phyloP scores from a whole-genome alignment of 2,329 filamentous ascomycete species.

The Clonostachys rhizophaga region DNA sequence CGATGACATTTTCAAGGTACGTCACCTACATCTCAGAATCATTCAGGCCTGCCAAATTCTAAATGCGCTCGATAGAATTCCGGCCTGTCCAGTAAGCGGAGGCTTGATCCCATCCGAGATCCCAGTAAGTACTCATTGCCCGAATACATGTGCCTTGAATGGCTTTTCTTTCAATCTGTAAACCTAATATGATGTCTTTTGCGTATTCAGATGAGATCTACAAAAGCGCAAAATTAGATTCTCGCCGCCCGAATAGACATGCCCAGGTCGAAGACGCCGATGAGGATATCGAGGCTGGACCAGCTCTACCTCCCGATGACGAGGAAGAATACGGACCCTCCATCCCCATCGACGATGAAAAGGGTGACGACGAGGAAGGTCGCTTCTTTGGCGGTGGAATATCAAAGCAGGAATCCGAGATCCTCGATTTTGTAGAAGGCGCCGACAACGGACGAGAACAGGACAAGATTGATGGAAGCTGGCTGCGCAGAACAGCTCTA shows the following conservation, averaged over 20 bases:
- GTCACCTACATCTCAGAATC: background rate
- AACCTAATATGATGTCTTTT: background rate
- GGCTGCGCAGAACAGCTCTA: constrained; percentile 77
- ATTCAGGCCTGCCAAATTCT: background rate
- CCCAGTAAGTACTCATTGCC: constrained; percentile 43
- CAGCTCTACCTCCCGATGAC: constrained; percentile 34
- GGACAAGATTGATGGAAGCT: constrained; percentile 77
- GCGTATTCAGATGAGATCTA: constrained; percentile 50
- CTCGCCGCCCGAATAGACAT: constrained; percentile 38
- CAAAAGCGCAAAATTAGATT: constrained; percentile 52
- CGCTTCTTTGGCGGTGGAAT: constrained; percentile 95
- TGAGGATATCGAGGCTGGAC: constrained; percentile 39
- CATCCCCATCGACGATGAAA: constrained; percentile 46
- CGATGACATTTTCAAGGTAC: constrained; percentile 54
- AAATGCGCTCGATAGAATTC: constrained; percentile 26
- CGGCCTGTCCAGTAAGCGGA: constrained; percentile 53
- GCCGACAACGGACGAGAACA: constrained; percentile 21
- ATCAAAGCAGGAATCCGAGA: constrained; percentile 72
- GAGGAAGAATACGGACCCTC: constrained; percentile 41
- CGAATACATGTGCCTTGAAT: no score
- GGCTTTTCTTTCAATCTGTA: no score
- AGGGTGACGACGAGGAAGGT: constrained; percentile 77
- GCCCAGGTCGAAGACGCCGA: constrained; percentile 36
- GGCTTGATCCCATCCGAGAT: constrained; percentile 56
- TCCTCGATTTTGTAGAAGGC: constrained; percentile 80